A percentile compares a stretch with the other conserved stretches of the same genome.
phyloP scores from a whole-genome alignment of 163 green algal species.

The Scenedesmus sp. region DNA sequence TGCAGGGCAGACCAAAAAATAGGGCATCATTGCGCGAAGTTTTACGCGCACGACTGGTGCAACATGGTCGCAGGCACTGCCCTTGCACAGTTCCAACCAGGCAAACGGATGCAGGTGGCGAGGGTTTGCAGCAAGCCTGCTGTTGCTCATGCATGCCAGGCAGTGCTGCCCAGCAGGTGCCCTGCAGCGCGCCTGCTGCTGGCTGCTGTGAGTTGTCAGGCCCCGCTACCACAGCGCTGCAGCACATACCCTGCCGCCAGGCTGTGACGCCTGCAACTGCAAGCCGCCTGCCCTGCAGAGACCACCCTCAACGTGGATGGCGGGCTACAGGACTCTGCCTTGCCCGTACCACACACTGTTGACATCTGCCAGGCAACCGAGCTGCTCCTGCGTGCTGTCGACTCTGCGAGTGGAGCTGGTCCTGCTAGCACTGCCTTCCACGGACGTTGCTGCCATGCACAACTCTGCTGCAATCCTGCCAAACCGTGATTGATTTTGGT shows the following conservation, averaged over 20 bases:
- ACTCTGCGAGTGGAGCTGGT: neutral
- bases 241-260: neutral
- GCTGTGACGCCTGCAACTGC: neutral
- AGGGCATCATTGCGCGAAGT: neutral
- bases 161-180: neutral
- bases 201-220: neutral
- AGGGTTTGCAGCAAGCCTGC: neutral
- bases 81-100: neutral
- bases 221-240: neutral
- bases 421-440: neutral
- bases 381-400: no score
- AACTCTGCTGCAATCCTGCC: neutral
- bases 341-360: no score
- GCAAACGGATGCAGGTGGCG: neutral
- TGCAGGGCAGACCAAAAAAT: conserved; percentile 22
- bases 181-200: neutral
- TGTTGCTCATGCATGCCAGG: neutral
- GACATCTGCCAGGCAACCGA: no score
- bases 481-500: no score
- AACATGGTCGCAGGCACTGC: neutral
- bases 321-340: no score
- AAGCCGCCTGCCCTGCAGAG: neutral
- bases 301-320: no score
- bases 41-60: no score
- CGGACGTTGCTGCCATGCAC: no score